These are phyloP conservation scores for Penicillium sp. DNA, from an alignment of 2,329 filamentous ascomycete species.

Conservation along the genomic window DNA sequence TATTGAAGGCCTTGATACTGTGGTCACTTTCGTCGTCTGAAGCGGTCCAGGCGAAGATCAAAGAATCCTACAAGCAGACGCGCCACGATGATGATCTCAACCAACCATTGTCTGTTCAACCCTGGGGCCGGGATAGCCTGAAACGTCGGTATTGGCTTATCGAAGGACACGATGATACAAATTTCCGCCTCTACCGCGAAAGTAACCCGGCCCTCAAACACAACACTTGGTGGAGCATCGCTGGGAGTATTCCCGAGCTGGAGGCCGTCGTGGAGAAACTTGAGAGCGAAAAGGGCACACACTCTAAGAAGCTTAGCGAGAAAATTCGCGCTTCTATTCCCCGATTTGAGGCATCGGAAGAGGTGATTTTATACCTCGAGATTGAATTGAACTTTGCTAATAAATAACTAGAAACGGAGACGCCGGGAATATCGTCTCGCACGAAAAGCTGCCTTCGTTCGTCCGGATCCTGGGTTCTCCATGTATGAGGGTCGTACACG, in stretches of 20 bases:
- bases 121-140: conserved; percentile 85
- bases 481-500: conserved; percentile 94
- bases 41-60: conserved; percentile 73
- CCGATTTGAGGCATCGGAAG: conserved; percentile 88
- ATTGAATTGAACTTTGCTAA: conserved; percentile 13
- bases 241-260: conserved; percentile 84
- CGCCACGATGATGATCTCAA: conserved; percentile 76
- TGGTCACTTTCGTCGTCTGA: conserved; percentile 92
- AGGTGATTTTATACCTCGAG: conserved; percentile 54
- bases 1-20: conserved; percentile 77
- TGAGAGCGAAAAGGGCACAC: conserved; percentile 73
- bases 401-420: conserved; percentile 69
- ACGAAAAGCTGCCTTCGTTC: conserved; percentile 81
- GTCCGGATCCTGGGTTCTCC: conserved; percentile 85
- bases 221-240: conserved; percentile 89
- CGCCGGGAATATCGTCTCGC: conserved; percentile 85
- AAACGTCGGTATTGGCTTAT: conserved; percentile 92
- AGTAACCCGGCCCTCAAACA: conserved; percentile 75
- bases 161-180: conserved; percentile 89
- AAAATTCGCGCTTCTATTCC: conserved; percentile 78
- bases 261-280: conserved; percentile 72
- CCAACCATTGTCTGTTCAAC: conserved; percentile 82
- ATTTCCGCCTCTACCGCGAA: conserved; percentile 91
- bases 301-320: conserved; percentile 72
- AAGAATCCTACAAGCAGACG: conserved; percentile 81